Evolutionary conservation across 768 basidiomycete genomes (phyloP).

Genomic region (Fomitopsis serialis): DNA sequence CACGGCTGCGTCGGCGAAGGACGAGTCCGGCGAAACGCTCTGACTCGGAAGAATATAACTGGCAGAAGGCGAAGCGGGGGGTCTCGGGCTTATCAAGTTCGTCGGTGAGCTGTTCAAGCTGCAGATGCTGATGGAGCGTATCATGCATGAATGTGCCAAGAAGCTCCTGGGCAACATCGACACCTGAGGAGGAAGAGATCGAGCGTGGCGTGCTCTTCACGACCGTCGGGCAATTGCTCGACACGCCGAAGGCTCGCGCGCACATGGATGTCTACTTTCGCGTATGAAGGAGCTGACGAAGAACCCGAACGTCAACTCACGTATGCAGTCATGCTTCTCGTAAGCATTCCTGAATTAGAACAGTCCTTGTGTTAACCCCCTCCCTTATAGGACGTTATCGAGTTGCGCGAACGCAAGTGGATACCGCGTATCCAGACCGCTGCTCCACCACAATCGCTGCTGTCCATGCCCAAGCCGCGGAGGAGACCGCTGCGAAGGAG

Average conservation of each 20-base stretch:
- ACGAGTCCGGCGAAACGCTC: constrained; percentile 62
- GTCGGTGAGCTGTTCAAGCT: constrained; percentile 98
- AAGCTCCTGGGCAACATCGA: constrained; percentile 89
- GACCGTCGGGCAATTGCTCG: constrained; percentile 81
- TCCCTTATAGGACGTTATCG: constrained; percentile 72
- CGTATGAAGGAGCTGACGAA: constrained; percentile 81
- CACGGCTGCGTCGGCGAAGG: constrained; percentile 59
- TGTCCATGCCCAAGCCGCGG: constrained; percentile 84
- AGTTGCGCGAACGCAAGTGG: constrained; percentile 84
- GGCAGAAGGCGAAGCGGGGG: constrained; percentile 94
- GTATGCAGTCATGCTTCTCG: constrained; percentile 95
- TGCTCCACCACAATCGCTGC: constrained; percentile 83
- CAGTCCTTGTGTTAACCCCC: background rate
- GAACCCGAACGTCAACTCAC: constrained; percentile 68
- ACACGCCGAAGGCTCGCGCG: constrained; percentile 71
- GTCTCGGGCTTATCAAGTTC: constrained; percentile 94
- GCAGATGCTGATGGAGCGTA: constrained; percentile 92
- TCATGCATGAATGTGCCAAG: constrained; percentile 98
- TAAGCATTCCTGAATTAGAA: constrained; percentile 29
- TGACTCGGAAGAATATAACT: constrained; percentile 92
- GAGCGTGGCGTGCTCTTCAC: constrained; percentile 91
- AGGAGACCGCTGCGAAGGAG: constrained; percentile 86
- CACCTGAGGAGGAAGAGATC: constrained; percentile 94
- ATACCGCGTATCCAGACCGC: constrained; percentile 60
- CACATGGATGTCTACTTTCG: constrained; percentile 92